These are phyloP conservation scores for Cytidiella melzeri DNA, from an alignment of 768 basidiomycete genomes.

Conservation along the genomic window DNA sequence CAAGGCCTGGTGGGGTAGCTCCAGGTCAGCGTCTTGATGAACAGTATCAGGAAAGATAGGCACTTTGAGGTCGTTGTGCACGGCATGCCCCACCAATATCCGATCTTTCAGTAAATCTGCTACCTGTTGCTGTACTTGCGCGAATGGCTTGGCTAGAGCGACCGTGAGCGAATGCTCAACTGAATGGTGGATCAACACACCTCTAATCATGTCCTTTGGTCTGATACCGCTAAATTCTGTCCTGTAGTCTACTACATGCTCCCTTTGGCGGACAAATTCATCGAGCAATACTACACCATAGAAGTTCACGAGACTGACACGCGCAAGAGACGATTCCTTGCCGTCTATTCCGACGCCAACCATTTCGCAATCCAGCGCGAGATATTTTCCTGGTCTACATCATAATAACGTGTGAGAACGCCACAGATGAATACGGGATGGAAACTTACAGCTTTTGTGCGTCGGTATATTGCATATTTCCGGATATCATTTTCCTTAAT, in stretches of 20 bases:
- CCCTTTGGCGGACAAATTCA: constrained; percentile 79
- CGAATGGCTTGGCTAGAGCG: constrained; percentile 63
- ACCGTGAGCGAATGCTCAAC: not conserved
- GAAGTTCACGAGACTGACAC: constrained; percentile 88
- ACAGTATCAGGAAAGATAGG: constrained; percentile 9
- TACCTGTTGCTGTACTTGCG: constrained; percentile 72
- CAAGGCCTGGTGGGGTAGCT: constrained; percentile 39
- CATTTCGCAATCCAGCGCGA: constrained; percentile 96
- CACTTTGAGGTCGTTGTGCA: constrained; percentile 87
- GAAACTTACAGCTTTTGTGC: constrained; percentile 40
- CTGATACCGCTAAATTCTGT: constrained; percentile 88
- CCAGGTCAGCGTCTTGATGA: constrained; percentile 4
- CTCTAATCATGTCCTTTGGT: constrained; percentile 62
- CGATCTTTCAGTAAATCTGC: constrained; percentile 70
- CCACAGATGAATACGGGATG: not conserved
- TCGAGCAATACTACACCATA: constrained; percentile 77
- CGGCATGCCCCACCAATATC: constrained; percentile 85
- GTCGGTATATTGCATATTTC: constrained; percentile 34
- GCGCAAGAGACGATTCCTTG: constrained; percentile 76
- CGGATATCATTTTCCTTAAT: constrained; percentile 50
- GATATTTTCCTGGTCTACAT: constrained; percentile 52
- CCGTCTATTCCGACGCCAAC: constrained; percentile 90
- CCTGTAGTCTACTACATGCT: constrained; percentile 87
- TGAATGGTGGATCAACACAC: constrained; percentile 28
- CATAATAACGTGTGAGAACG: not conserved